These are phyloP conservation scores for Neurospora sp. DNA, from an alignment of 2,329 filamentous ascomycete genomes.

Conservation along the genomic window DNA sequence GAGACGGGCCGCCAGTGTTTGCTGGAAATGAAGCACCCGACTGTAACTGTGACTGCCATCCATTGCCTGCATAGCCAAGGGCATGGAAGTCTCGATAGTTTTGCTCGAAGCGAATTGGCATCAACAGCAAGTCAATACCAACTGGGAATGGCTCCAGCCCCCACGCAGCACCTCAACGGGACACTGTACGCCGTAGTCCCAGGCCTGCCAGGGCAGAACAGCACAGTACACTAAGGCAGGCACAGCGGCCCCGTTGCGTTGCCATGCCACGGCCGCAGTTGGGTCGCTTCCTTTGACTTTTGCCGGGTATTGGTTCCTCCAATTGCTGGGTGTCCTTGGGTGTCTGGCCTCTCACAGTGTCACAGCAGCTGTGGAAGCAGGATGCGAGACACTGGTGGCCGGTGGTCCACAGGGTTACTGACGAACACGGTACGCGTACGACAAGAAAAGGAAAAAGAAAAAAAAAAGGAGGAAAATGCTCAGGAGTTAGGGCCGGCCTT, in stretches of 20 bases:
- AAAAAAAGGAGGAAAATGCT: neutral
- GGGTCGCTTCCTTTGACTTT: neutral
- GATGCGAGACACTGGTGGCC: neutral
- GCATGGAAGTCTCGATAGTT: neutral
- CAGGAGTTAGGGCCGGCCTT: neutral
- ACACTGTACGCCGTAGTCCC: neutral
- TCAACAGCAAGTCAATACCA: neutral
- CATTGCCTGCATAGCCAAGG: neutral
- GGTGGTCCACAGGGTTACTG: neutral
- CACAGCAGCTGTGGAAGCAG: neutral
- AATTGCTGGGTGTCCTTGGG: neutral
- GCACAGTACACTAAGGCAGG: neutral
- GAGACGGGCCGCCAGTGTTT: neutral
- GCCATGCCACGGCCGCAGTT: neutral
- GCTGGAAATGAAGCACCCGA: neutral
- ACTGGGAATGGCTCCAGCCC: neutral
- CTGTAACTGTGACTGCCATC: neutral
- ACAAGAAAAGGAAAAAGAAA: too few species aligned
- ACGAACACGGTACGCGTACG: conserved; percentile 4
- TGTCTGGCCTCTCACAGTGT: neutral
- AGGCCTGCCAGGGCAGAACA: neutral
- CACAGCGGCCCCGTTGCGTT: neutral
- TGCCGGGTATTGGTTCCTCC: neutral
- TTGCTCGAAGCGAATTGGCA: neutral
- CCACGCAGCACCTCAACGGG: neutral